Conservation (phyloP, 192 early-diverging fungal species). For the Coemansia sp. region DNA sequence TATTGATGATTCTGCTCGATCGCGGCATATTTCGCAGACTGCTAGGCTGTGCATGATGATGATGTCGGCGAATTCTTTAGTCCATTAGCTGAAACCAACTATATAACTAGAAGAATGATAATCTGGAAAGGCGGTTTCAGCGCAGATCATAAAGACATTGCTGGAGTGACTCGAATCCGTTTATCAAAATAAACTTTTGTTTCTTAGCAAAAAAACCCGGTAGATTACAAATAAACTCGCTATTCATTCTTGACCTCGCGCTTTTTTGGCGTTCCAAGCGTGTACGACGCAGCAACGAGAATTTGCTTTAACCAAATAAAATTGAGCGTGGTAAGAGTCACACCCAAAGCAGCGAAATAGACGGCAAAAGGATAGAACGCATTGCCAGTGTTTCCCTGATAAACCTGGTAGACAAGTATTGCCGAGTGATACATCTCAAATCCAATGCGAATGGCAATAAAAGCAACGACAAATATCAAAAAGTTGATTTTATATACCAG, state of each 20-base stretch:
- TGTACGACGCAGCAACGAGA: conserved; percentile 34
- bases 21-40: no score
- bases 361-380: conserved; percentile 41
- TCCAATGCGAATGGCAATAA: conserved; percentile 35
- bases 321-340: conserved; percentile 39
- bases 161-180: no score
- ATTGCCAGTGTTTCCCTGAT: conserved; percentile 12
- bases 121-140: no score
- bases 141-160: no score
- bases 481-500: conserved; percentile 46
- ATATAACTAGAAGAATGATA: no score
- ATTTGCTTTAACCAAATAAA: conserved; percentile 51
- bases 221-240: not conserved
- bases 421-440: conserved; percentile 41
- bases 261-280: conserved; percentile 7
- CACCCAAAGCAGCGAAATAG: conserved; percentile 35
- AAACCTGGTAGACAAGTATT: conserved; percentile 10
- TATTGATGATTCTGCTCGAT: no score
- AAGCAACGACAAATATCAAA: conserved; percentile 23
- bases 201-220: no score
- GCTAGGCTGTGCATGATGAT: no score
- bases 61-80: no score
- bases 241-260: not conserved
- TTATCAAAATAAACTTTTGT: no score
- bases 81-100: no score